These are phyloP conservation scores for Pseudotulostoma volvatum DNA, from an alignment of 495 filamentous ascomycete species.

Conservation along the genomic window DNA sequence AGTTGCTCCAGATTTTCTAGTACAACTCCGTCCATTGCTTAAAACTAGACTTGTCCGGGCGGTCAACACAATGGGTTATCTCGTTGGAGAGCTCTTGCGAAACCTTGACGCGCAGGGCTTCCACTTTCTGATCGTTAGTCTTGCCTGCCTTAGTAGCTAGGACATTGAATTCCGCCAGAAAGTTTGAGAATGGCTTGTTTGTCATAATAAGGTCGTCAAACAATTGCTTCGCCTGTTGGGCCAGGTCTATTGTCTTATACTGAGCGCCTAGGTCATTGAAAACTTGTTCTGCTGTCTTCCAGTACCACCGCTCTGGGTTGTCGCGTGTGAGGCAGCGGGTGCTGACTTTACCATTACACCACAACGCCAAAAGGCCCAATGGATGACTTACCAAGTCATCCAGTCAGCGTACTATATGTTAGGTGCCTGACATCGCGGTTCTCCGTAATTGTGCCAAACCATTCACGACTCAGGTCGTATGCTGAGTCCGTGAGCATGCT, in stretches of 20 bases:
- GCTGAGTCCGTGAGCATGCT: background rate
- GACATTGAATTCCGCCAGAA: background rate
- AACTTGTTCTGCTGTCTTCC: background rate
- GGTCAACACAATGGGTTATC: too few relatives aligned
- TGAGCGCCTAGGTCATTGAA: background rate
- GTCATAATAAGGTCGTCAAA: too few relatives aligned
- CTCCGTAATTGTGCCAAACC: background rate
- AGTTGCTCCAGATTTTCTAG: background rate
- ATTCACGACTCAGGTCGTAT: background rate
- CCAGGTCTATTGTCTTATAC: background rate
- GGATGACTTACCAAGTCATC: too few relatives aligned
- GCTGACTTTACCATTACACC: too few relatives aligned
- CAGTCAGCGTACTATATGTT: too few relatives aligned
- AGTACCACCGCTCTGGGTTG: background rate
- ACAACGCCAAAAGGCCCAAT: too few relatives aligned
- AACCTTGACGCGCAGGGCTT: background rate
- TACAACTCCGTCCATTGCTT: background rate
- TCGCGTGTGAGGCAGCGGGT: too few relatives aligned
- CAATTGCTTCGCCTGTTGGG: too few relatives aligned
- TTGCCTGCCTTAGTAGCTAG: background rate
- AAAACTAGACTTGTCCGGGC: too few relatives aligned
- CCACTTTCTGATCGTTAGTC: background rate
- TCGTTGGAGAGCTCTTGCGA: background rate
- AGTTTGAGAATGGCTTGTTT: too few relatives aligned
- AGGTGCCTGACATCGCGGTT: too few relatives aligned